Evolutionary conservation across 495 filamentous ascomycete genomes (phyloP).

Genomic region (Aspergillus steynii): DNA sequence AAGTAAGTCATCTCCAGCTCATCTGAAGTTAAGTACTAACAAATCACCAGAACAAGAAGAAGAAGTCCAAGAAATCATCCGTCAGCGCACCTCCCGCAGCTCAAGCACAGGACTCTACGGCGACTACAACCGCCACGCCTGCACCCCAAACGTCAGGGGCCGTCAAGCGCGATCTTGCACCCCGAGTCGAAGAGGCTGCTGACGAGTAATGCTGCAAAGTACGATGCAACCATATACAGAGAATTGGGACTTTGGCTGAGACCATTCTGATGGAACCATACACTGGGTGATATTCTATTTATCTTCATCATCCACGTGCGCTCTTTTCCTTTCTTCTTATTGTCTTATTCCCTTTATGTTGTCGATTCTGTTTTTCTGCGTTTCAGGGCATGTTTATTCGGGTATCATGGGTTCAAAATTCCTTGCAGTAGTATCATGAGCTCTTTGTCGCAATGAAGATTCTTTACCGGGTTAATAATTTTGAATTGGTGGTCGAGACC

Average conservation of each 20-base stretch:
- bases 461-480: no score
- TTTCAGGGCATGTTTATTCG: not conserved
- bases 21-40: not conserved
- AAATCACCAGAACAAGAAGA: constrained; percentile 51
- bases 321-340: not conserved
- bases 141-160: constrained; percentile 47
- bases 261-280: not conserved
- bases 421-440: not conserved
- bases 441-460: not conserved
- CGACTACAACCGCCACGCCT: constrained; percentile 60
- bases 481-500: no score
- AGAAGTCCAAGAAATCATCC: constrained; percentile 67
- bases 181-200: constrained; percentile 63
- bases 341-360: not conserved
- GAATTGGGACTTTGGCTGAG: no score
- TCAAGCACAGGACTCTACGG: constrained; percentile 41
- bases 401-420: not conserved
- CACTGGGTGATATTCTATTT: not conserved
- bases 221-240: no score
- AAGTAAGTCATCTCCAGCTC: constrained; percentile 55
- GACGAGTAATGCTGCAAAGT: constrained; percentile 49
- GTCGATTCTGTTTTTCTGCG: not conserved
- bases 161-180: constrained; percentile 54
- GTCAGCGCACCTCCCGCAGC: constrained; percentile 37
- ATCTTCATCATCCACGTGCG: not conserved